Evolutionary conservation across 2,329 filamentous ascomycete species (phyloP).

Genomic region (Fusarium pseudoanthophilum): DNA sequence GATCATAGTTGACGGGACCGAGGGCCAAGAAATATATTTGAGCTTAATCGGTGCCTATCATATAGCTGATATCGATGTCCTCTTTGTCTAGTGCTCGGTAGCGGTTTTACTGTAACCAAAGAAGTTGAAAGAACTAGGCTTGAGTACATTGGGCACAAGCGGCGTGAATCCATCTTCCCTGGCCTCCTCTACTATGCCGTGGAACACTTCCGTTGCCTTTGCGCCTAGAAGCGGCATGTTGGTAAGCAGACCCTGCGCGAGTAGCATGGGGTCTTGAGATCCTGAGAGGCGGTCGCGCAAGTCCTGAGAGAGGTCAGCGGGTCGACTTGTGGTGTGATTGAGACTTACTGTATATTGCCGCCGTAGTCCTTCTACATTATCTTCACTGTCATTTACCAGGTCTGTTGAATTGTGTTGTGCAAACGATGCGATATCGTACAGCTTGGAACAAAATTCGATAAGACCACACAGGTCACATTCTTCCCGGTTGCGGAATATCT

Average conservation of each 20-base stretch:
- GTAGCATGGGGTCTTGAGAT: background rate
- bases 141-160: background rate
- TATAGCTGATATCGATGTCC: background rate
- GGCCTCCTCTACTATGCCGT: accelerated
- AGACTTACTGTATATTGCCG: background rate
- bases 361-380: accelerated
- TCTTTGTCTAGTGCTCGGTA: background rate
- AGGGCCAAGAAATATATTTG: background rate
- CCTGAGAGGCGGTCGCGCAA: accelerated
- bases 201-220: background rate
- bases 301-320: background rate
- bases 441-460: background rate
- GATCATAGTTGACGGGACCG: accelerated
- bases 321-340: accelerated
- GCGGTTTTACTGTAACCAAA: background rate
- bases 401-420: background rate
- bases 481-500: background rate
- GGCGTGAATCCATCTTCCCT: background rate
- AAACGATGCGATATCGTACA: background rate
- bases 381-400: accelerated
- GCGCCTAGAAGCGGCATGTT: background rate
- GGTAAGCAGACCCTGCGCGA: background rate
- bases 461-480: background rate
- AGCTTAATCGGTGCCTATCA: background rate
- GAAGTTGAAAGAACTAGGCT: background rate